Evolutionary conservation across 306 rosid genomes (phyloP), one percentile per base, ranked within the genome.

Genomic region (Begonia peltatifolia): DNA sequence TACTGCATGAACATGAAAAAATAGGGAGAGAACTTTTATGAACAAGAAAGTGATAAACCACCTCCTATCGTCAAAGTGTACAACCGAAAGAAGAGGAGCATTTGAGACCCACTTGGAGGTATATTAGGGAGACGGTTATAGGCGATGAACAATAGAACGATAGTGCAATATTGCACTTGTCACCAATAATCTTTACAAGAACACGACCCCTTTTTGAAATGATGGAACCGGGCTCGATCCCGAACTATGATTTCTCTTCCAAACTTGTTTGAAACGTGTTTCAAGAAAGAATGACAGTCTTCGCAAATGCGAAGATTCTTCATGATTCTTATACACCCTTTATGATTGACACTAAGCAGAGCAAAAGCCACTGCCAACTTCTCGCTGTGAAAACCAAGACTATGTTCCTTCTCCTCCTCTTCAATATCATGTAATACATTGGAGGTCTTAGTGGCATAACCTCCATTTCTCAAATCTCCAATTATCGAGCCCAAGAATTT

Each of bases 281-380:
- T 77, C 81, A 81, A 77, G 72, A 81, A 81, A 41, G 59, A 61
- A 72, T 77, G 84, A 55, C 88, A 81, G 52, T 81, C 88, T 54
- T 54, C 16, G 48, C 84, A 81, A 61, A 77, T 77, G 53, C 81
- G 68, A 52, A 81, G 81, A 56, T 77, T 81, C 67, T 81, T 77
- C 53, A 74, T 71, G 64, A 81, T 53, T 68, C 81, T 81, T 51
- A 77, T 63, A 47, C 69, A 61, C 72, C 50, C 66, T 44, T 68
- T 77, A 64, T 81, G 73, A 52, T 64, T 64, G 14, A 68, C 63
- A 63, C 54, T 61, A 71, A 81, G 77, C 57, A 80, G 74, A 46
- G 74, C 53, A 56, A 60, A 77, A 58, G 77, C 81, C 63, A 81
- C 81, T 1, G 87, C 84, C 60, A 81, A 51, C 55, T 81, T 81